Evolutionary conservation across 768 basidiomycete species (phyloP), one percentile per base, ranked within the genome.

Genomic region (Kwoniella newhampshirensis): DNA sequence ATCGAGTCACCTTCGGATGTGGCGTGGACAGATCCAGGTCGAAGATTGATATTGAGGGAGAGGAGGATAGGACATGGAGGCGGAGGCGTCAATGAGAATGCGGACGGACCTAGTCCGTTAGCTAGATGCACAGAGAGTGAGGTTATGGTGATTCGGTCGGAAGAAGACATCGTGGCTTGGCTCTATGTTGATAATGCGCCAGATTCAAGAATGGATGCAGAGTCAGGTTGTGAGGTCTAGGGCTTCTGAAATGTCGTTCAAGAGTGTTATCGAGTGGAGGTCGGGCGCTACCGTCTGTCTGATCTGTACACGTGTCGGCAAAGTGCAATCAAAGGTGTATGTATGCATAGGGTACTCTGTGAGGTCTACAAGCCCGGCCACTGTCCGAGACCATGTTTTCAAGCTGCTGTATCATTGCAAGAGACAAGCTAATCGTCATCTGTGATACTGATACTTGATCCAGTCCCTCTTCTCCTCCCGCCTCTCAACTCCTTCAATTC

Each of bases 21-120:
- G 0, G 64, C 52, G 8, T 79, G 73, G 23, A 87, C 73, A 63
- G 85, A 80, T 62, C 84, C 77, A 1, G 77, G 71, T 8, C 47
- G 23, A 46, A 76, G 67, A 21, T 44, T 27, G 23, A 67, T 67
- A 1, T 18, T 25, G 48, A 88, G 78, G 12, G 75, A 74, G 11
- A 89, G 63, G 13, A 82, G 79, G 51, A 86, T 64, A 1, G 79
- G 70, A 27, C 88, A 78, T 62, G 88, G 86, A 60, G 88, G 86
- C 7, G 68, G 57, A 17, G 74, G 61, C 23, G 42, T 1, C 30
- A 70, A 53, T 17, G 53, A 54, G 64, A 76, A 76, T 32, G 75
- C 71, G 2, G 75, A 76, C 21, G 71, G 68, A 17, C 73, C 73
- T 12, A 76, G 55, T 4, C 78, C 77, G 17, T 60, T 42, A 6